phyloP scores from a whole-genome alignment of 768 basidiomycete species.

The Sistotremastrum niveocremeum region DNA sequence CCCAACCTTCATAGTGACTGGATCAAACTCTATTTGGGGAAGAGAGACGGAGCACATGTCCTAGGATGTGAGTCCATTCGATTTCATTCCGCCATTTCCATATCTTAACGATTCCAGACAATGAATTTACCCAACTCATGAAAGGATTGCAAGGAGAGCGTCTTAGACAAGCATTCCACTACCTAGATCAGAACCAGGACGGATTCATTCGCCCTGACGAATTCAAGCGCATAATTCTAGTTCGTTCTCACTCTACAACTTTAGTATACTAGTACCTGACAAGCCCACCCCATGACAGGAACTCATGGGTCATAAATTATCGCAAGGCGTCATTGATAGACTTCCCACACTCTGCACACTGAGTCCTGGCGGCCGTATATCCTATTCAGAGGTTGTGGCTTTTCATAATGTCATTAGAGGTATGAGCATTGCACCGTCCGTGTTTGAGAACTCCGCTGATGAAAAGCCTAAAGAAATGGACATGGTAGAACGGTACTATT shows the following conservation, averaged over 20 bases:
- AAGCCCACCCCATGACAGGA: slow-evolving; percentile 36
- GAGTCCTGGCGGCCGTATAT: slow-evolving; percentile 79
- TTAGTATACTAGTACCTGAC: background rate
- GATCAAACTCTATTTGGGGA: slow-evolving; percentile 92
- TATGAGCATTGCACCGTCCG: slow-evolving; percentile 20
- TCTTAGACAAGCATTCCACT: slow-evolving; percentile 88
- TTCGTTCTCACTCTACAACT: slow-evolving; percentile 22
- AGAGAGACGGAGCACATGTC: slow-evolving; percentile 81
- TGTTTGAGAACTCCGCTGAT: background rate
- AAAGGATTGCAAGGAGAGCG: slow-evolving; percentile 97
- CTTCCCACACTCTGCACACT: slow-evolving; percentile 87
- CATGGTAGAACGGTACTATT: slow-evolving; percentile 71
- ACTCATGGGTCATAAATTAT: slow-evolving; percentile 94
- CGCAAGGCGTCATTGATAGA: slow-evolving; percentile 82
- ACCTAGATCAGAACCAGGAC: slow-evolving; percentile 79
- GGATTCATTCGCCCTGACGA: slow-evolving; percentile 90
- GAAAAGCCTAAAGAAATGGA: slow-evolving; percentile 62
- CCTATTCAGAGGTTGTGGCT: slow-evolving; percentile 91
- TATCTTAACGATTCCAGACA: slow-evolving; percentile 34
- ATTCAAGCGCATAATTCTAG: slow-evolving; percentile 91
- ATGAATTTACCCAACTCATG: slow-evolving; percentile 97
- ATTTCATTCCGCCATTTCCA: background rate
- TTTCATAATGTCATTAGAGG: slow-evolving; percentile 95
- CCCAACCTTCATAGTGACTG: slow-evolving; percentile 50
- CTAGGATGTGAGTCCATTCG: slow-evolving; percentile 59